These are phyloP conservation scores for Exsudoporus floridanus DNA, from an alignment of 1,284 basidiomycete species.

Conservation along the genomic window DNA sequence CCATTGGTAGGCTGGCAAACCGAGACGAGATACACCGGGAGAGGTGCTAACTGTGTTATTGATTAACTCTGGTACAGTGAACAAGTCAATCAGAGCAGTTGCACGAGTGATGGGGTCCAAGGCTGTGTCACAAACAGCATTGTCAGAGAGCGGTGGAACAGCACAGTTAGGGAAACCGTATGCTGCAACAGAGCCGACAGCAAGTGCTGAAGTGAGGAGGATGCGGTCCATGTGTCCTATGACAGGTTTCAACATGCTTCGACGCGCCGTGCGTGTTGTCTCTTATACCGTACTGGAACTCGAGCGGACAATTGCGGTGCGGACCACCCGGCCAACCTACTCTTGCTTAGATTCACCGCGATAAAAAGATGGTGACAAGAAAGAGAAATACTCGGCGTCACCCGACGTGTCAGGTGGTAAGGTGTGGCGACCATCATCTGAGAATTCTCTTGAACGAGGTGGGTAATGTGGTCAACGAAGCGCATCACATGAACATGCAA, in stretches of 20 bases:
- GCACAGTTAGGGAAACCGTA: conserved; percentile 46
- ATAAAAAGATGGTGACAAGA: neutral
- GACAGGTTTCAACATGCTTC: neutral
- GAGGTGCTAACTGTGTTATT: too few relatives aligned
- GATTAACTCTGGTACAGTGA: too few relatives aligned
- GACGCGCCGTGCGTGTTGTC: neutral
- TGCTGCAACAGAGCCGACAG: neutral
- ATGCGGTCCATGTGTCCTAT: conserved; percentile 3
- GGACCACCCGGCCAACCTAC: neutral
- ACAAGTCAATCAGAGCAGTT: too few relatives aligned
- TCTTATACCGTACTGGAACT: neutral
- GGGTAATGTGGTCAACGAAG: too few relatives aligned
- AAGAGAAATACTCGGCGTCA: neutral
- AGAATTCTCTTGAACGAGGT: neutral
- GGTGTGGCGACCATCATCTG: neutral
- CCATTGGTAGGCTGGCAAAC: too few relatives aligned
- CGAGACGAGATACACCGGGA: too few relatives aligned
- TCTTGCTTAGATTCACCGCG: neutral
- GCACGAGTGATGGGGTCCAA: too few relatives aligned
- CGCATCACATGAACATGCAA: too few relatives aligned
- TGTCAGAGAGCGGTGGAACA: conserved; percentile 45
- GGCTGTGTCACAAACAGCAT: conserved; percentile 53
- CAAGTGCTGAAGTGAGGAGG: conserved; percentile 5
- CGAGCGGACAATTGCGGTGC: neutral
- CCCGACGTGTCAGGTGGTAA: neutral